Evolutionary conservation across 768 basidiomycete species (phyloP), one percentile per base, ranked within the genome.

Genomic region (Kwoniella europaea): DNA sequence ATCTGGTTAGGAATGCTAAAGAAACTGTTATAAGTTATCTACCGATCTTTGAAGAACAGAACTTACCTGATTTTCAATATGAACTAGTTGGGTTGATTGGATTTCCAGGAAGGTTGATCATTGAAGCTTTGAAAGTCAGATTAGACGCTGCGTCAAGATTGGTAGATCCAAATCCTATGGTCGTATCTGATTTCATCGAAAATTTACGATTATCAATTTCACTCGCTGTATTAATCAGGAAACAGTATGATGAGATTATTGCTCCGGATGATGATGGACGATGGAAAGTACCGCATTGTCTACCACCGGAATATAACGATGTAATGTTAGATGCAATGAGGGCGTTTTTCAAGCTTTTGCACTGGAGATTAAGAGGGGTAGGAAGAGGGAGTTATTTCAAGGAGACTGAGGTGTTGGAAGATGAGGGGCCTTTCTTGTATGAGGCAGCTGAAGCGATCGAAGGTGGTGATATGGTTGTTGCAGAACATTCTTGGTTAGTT

Each of bases 341-440:
- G 7, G 90, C 90, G 79, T 95, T 98, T 85, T 99, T 99, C 87
- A 91, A 88, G 79, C 86, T 99, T 44, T 90, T 98, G 22, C 93
- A 96, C 74, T 94, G 91, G 92, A 96, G 98, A 83, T 87, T 99
- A 63, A 96, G 96, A 86, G 91, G 92, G 73, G 93, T 91, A 20
- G 88, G 90, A 69, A 94, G 93, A 82, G 92, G 91, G 20, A 93
- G 95, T 59, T 92, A 96, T 84, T 95, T 98, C 86, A 94, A 95
- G 80, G 97, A 99, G 86, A 97, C 95, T 0, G 96, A 98, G 82
- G 90, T 98, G n/a, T 87, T 99, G 46, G 96, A 99, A 81, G 90
- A 91, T 6, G 94, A 98, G 77, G 96, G 94, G 92, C 91, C 92
- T 20, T 95, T 96, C 22, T 90, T 98, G 84, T 92, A 92, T 74